Base-by-base conservation (phyloP, 192 early-diverging fungal species). In the Ambispora gerdemannii region DNA sequence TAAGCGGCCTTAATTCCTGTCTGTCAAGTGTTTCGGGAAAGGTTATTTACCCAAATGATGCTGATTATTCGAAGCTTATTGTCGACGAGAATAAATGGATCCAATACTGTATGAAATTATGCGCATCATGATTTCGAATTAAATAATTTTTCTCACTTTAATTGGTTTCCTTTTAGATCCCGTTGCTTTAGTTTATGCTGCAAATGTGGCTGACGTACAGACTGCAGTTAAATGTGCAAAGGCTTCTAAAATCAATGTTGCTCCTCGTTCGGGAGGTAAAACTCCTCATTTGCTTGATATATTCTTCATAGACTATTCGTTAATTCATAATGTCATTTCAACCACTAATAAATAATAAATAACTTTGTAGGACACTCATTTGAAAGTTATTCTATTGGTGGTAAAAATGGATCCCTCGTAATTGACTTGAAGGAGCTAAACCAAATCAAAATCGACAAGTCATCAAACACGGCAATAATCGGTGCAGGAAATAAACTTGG, bases 321-420 rank as follows among this genome's bases (percentile, higher is more conserved):
- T n/a, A n/a, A n/a, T n/a, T n/a, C n/a, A n/a, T n/a, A n/a, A n/a
- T n/a, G n/a, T n/a, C n/a, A n/a, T n/a, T n/a, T n/a, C n/a, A n/a
- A n/a, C n/a, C n/a, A n/a, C n/a, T n/a, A n/a, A n/a, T n/a, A n/a
- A n/a, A n/a, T n/a, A n/a, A n/a, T n/a, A n/a, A n/a, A n/a, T n/a
- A n/a, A n/a, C n/a, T n/a, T n/a, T n/a, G n/a, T n/a, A n/a, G n/a
- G n/a, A n/a, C 84, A 87, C 62, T 84, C 82, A n/a, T 87, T 82
- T 72, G 86, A 87, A 76, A 79, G 73, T 27, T 80, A 86, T 30
- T 74, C 68, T n/a, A 74, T 79, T 1, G 79, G 79, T 72, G 76
- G 79, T 24, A 75, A 75, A 36, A 73, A 82, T 63, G 79, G 78
- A 27, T 66, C 77, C n/a, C 27, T 87, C 32, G 77, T 87, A 13